Evolutionary conservation across 164 flowering plant genomes (phyloP).

Genomic region (Vitis rupestris): DNA sequence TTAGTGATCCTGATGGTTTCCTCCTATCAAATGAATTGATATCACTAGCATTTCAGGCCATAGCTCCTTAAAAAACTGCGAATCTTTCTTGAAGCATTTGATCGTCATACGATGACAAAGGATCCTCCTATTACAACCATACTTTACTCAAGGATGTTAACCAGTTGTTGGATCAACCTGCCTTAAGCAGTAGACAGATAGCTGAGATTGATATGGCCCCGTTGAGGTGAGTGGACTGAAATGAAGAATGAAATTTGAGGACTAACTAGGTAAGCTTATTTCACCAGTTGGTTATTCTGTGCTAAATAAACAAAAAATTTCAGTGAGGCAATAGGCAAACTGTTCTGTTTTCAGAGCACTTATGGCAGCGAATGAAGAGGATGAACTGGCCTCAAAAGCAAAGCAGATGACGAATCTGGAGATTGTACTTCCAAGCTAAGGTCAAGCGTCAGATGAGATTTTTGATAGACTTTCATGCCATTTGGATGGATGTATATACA

Average conservation of each 20-base stretch:
- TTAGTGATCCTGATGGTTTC: slow-evolving; percentile 94
- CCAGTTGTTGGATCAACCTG: not conserved
- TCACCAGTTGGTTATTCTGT: not conserved
- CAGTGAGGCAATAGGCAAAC: not conserved
- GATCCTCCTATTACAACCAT: not conserved
- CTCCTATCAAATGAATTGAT: slow-evolving; percentile 92
- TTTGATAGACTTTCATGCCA: too few species aligned
- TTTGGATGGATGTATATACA: too few species aligned
- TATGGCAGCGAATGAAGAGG: too few species aligned
- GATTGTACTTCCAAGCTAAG: too few species aligned
- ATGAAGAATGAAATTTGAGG: not conserved
- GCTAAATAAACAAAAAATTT: not conserved
- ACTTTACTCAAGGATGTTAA: not conserved
- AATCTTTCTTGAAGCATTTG: not conserved
- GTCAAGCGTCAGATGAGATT: too few species aligned
- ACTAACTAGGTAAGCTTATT: not conserved
- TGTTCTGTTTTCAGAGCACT: not conserved
- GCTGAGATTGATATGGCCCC: not conserved
- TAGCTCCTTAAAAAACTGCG: slow-evolving; percentile 46
- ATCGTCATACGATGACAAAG: not conserved
- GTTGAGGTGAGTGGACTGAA: not conserved
- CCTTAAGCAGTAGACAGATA: not conserved
- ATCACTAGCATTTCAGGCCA: slow-evolving; percentile 65
- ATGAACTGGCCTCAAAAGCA: not conserved
- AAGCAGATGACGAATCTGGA: not conserved